Evolutionary conservation across 352 stramenopile genomes (phyloP).

Genomic region (Phytopythium mirpurense): DNA sequence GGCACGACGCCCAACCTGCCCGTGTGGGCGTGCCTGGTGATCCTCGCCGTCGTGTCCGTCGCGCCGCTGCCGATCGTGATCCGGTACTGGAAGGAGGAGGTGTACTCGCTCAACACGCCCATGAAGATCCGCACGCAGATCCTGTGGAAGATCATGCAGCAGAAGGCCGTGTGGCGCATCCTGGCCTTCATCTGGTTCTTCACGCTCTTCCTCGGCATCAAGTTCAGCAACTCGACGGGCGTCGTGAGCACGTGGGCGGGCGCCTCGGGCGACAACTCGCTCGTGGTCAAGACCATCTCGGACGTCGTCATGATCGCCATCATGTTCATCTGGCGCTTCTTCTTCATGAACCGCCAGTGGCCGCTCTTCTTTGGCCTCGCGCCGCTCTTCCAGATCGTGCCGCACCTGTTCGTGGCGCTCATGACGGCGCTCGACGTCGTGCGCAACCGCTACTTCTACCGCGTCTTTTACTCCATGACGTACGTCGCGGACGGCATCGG

Average conservation of each 20-base stretch:
- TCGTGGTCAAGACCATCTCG: conserved; percentile 37
- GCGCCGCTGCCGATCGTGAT: conserved; percentile 44
- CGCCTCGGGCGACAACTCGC: conserved; percentile 33
- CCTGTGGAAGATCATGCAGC: conserved; percentile 74
- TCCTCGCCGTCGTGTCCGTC: conserved; percentile 51
- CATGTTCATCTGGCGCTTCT: conserved; percentile 44
- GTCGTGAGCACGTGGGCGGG: conserved; percentile 38
- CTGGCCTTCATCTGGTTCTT: conserved; percentile 63
- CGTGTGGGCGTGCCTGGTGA: conserved; percentile 34
- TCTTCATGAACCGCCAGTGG: conserved; percentile 59
- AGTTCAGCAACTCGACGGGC: conserved; percentile 40
- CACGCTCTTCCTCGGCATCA: conserved; percentile 47
- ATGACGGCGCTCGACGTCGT: conserved; percentile 36
- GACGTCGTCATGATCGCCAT: conserved; percentile 53
- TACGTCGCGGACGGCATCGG: conserved; percentile 52
- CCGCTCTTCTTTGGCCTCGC: conserved; percentile 49
- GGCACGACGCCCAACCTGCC: conserved; percentile 28
- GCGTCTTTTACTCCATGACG: conserved; percentile 37
- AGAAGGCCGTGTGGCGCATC: conserved; percentile 69
- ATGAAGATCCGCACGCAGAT: conserved; percentile 58
- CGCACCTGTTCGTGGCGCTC: conserved; percentile 35
- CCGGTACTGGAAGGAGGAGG: conserved; percentile 56
- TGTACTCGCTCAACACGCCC: conserved; percentile 53
- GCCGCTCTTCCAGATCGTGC: conserved; percentile 41
- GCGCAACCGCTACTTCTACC: conserved; percentile 58